phyloP scores from a whole-genome alignment of 495 filamentous ascomycete genomes.

The Rostrohypoxylon terebratum region DNA sequence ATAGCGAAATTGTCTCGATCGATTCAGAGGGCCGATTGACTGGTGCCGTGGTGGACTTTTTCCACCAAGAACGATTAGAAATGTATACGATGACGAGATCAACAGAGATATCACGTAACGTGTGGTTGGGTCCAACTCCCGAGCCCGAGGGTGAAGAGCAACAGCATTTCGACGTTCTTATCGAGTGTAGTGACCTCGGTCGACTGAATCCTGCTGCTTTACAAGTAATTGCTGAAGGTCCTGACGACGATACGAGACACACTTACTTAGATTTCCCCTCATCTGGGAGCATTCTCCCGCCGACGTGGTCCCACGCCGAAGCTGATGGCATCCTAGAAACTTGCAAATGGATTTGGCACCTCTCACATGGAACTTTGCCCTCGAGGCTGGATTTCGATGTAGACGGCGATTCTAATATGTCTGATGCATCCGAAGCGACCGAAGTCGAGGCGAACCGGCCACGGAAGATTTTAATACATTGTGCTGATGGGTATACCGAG shows the following conservation, averaged over 20 bases:
- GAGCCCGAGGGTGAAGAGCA: conserved; percentile 67
- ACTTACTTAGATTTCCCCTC: conserved; percentile 87
- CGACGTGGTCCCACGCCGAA: conserved; percentile 81
- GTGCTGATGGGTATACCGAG: conserved; percentile 96
- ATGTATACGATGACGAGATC: conserved; percentile 94
- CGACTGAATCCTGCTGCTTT: conserved; percentile 69
- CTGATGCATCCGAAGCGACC: conserved; percentile 43
- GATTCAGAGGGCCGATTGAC: conserved; percentile 79
- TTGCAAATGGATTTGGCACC: conserved; percentile 87
- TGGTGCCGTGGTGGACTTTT: conserved; percentile 87
- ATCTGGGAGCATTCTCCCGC: conserved; percentile 87
- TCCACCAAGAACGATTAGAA: conserved; percentile 87
- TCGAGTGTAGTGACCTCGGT: conserved; percentile 89
- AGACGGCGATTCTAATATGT: conserved; percentile 55
- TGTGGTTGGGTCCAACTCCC: conserved; percentile 90
- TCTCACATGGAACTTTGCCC: conserved; percentile 70
- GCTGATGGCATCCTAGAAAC: conserved; percentile 85
- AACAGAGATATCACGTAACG: conserved; percentile 86
- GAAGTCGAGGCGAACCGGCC: conserved; percentile 49
- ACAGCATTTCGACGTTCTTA: conserved; percentile 73
- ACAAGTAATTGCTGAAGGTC: conserved; percentile 56
- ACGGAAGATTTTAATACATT: conserved; percentile 86
- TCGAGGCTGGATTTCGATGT: conserved; percentile 54
- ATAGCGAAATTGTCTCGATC: conserved; percentile 76
- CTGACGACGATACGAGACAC: conserved; percentile 52